Percentiles rank a stretch among this genome's conserved stretches.
Conservation (phyloP, 2,329 filamentous ascomycete species). For the Xylariaceae sp. region DNA sequence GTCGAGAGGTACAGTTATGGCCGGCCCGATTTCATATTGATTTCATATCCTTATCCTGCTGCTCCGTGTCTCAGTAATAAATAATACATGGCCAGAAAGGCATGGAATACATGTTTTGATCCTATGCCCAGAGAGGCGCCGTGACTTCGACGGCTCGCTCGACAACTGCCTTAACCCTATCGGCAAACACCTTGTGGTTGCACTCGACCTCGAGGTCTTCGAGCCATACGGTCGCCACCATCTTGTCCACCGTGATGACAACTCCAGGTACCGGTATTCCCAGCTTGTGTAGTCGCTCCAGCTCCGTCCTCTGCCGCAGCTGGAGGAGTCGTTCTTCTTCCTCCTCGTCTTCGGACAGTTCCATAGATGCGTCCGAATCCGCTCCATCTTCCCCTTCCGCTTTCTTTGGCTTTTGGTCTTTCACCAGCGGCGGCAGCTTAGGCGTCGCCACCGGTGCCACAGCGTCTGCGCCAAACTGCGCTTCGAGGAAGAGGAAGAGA, state of each 20-base stretch:
- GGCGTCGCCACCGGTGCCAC: slow-evolving; percentile 69
- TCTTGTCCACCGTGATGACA: slow-evolving; percentile 80
- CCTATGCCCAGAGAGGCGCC: slow-evolving; percentile 61
- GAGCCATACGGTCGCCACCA: slow-evolving; percentile 83
- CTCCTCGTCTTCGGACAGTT: slow-evolving; percentile 32
- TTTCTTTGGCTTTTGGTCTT: slow-evolving; percentile 31
- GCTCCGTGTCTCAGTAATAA: slow-evolving; percentile 1
- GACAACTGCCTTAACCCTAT: slow-evolving; percentile 82
- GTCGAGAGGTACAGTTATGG: too few species aligned
- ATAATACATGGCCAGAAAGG: slow-evolving; percentile 7
- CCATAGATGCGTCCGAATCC: slow-evolving; percentile 34
- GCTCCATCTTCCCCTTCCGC: slow-evolving; percentile 29
- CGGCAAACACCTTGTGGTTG: slow-evolving; percentile 67
- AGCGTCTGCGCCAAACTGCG: slow-evolving; percentile 84
- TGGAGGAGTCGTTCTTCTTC: slow-evolving; percentile 42
- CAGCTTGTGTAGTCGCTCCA: slow-evolving; percentile 72
- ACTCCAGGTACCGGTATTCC: slow-evolving; percentile 90
- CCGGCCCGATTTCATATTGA: too few species aligned
- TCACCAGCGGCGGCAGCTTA: slow-evolving; percentile 43
- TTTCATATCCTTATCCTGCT: too few species aligned
- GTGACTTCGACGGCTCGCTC: slow-evolving; percentile 86
- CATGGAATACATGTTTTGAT: too few species aligned
- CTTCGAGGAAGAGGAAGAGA: slow-evolving; percentile 92
- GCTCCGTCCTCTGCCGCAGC: slow-evolving; percentile 58
- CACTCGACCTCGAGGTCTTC: slow-evolving; percentile 91